These are phyloP conservation scores for Blepharisma undulans DNA, from an alignment of 169 alveolate genomes.

Conservation along the genomic window DNA sequence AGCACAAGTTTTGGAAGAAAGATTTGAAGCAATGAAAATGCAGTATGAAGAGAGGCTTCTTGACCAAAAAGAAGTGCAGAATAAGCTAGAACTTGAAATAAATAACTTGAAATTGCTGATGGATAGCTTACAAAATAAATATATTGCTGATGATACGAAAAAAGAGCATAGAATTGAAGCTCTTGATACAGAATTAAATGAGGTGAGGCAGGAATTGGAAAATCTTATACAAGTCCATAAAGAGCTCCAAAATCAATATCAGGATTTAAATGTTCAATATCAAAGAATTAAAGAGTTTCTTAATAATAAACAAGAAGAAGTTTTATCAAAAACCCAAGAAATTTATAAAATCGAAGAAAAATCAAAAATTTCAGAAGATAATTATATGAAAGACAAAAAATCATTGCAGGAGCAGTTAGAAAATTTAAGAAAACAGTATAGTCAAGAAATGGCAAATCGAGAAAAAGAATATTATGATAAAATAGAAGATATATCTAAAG, in stretches of 20 bases:
- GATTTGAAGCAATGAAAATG: not conserved
- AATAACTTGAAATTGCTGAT: not conserved
- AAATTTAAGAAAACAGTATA: not conserved
- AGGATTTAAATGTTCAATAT: not conserved
- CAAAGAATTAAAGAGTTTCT: not conserved
- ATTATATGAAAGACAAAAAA: not conserved
- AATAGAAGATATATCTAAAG: not conserved
- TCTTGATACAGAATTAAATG: constrained; percentile 2
- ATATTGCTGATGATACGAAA: not conserved
- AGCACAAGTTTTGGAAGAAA: not conserved
- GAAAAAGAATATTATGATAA: not conserved
- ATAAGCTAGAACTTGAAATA: not conserved
- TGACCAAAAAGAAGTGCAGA: not conserved
- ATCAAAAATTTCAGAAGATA: not conserved
- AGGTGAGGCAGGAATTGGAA: not conserved
- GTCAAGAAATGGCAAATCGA: not conserved
- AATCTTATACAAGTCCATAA: not conserved
- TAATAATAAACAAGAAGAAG: not conserved
- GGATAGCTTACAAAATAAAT: not conserved
- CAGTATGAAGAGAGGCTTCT: not conserved
- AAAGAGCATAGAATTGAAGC: not conserved
- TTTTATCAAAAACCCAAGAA: not conserved
- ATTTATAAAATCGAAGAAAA: not conserved
- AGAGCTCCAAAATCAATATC: not conserved
- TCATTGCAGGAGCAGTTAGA: not conserved